Base-by-base conservation (phyloP, 192 early-diverging fungal species). In the Dimargaris cristalligena region DNA sequence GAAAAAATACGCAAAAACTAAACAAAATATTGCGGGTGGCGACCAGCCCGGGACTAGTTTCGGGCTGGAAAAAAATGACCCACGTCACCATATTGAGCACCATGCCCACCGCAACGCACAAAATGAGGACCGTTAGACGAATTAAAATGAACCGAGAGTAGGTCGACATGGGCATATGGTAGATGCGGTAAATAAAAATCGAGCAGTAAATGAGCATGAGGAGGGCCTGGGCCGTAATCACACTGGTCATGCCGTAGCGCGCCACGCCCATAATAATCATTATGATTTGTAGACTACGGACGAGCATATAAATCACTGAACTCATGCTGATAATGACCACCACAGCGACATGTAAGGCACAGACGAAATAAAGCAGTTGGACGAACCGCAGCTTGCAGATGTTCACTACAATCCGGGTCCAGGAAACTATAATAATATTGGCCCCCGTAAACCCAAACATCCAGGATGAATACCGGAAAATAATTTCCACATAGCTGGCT, bases 401-500 rank as follows among this genome's bases (percentile, higher is more conserved):
- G 14, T 56, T 56, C 18, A 18, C 2, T 20, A 34, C 32, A 1
- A 56, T 34, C 2, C 32, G 54, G 16, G 54, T 33, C 54, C 54
- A 56, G 13, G 54, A 56, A 2, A 56, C 13, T 10, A 33, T 33
- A 23, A 56, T 56, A 1, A 34, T 16, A 23, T 56, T 56, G 34
- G 34, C 3, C 11, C 54, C 30, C 11, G 34, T 16, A 29, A 33
- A 56, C 31, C 54, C 54, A 23, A 29, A 31, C 20, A 33, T 33
- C 54, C 54, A 56, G 4, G 54, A 56, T 6, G 16, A 34, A 16
- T 33, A 56, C 32, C 54, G 54, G 29, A 56, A 33, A 16, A 29
- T 33, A 20, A 20, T 20, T 3, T 20, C 54, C 0, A 29, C 9
- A 20, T 28, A 18, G 32, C 31, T 20, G 14, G 31, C 32, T n/a